Evolutionary conservation across 306 rosid genomes (phyloP).

Genomic region (Adenanthera pavonina): DNA sequence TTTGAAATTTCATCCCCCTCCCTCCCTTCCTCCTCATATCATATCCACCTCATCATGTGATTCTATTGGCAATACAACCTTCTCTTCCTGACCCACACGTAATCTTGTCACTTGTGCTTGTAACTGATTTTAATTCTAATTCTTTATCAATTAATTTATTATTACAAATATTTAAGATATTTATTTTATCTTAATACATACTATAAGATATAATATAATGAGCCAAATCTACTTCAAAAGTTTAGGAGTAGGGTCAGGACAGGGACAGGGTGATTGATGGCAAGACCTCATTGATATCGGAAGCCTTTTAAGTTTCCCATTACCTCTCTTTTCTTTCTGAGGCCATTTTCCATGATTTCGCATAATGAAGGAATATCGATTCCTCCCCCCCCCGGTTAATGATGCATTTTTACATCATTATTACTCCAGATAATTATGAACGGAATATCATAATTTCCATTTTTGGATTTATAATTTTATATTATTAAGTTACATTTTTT

Average conservation of each 20-base stretch:
- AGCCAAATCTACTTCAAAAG: neutral
- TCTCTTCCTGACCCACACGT: conserved; percentile 35
- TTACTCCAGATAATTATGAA: neutral
- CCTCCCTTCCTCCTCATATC: too few relatives aligned
- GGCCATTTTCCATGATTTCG: conserved; percentile 70
- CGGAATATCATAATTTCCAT: neutral
- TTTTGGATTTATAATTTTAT: too few relatives aligned
- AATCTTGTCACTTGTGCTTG: too few relatives aligned
- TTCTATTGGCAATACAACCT: conserved; percentile 28
- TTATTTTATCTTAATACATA: neutral
- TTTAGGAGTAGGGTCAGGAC: neutral
- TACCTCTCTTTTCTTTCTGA: conserved; percentile 43
- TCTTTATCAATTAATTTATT: too few relatives aligned
- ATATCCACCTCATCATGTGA: neutral
- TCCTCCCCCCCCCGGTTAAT: conserved; percentile 70
- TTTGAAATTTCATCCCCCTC: conserved; percentile 44
- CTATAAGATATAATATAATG: neutral
- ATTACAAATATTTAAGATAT: too few relatives aligned
- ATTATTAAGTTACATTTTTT: too few relatives aligned
- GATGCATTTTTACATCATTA: conserved; percentile 69
- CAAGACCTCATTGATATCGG: conserved; percentile 47
- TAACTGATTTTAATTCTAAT: too few relatives aligned
- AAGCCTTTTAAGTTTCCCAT: conserved; percentile 32
- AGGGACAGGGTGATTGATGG: neutral
- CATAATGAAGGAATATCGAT: conserved; percentile 45